Evolutionary conservation across 2,329 filamentous ascomycete species (phyloP), one percentile per base, ranked within the genome.

Genomic region (Fusarium sp.): DNA sequence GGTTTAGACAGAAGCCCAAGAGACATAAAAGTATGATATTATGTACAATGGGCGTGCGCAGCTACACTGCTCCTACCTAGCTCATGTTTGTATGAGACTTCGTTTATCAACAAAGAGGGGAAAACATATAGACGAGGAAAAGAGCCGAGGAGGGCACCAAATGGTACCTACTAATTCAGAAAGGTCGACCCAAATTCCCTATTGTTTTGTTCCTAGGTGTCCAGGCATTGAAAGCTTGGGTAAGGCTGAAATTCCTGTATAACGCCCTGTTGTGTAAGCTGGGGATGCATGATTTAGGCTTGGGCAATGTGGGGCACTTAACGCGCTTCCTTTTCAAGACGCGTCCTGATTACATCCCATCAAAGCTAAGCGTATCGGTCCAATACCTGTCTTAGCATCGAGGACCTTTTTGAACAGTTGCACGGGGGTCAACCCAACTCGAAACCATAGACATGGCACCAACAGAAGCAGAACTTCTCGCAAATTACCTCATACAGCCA

Each of bases 401-500:
- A 23, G 44, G 27, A 44, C n/a, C 21, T 23, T 23, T 41, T 23
- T 14, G 23, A 37, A 5, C 31, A 37, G 27, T 4, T 14, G 58
- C 59, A 54, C 15, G 23, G 9, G 21, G 25, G 41, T n/a, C 19
- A 38, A 19, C 16, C 19, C n/a, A 18, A 8, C 31, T 31, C 10
- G 11, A 15, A 16, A 19, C 19, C 16, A 5, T 41, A 60, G 84
- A 70, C 67, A 94, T 94, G 92, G 85, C 93, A 7, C 91, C 92
- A 14, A 91, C 90, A 48, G 94, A 97, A 83, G 85, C 89, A 62
- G 88, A 90, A 33, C 93, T 97, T 72, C 88, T 97, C 57, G 86
- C 87, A 77, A 91, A 92, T 81, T 97, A 95, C 80, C 89, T 97
- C 65, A 88, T 97, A 39, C 86, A 91, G 35, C 93, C 94, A 18